Percentiles rank a stretch among this genome's conserved stretches.
Evolutionary conservation across 495 filamentous ascomycete genomes (phyloP).

Genomic region (Chaetomium cochliodes): DNA sequence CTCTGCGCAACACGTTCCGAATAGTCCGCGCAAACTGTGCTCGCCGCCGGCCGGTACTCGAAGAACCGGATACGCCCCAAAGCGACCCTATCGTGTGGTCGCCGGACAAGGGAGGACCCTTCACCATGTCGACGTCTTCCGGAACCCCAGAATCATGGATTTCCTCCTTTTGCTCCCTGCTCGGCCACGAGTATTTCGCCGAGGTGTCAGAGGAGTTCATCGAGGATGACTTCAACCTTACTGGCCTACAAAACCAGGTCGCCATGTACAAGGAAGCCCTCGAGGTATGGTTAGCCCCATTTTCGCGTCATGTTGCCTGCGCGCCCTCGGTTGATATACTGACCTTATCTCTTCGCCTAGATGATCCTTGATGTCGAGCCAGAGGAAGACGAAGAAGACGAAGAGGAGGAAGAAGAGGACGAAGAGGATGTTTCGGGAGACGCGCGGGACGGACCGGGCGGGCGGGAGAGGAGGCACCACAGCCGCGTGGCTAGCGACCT

Average conservation of each 20-base stretch:
- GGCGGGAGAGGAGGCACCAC: conserved; percentile 67
- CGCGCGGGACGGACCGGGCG: conserved; percentile 47
- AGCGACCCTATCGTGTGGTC: too few species aligned
- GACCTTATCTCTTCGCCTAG: conserved; percentile 47
- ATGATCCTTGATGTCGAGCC: conserved; percentile 99
- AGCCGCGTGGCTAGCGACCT: conserved; percentile 86
- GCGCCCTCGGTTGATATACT: conserved; percentile 23
- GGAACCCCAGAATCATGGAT: conserved; percentile 94
- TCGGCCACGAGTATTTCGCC: conserved; percentile 98
- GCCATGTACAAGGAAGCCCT: conserved; percentile 97
- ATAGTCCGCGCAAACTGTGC: not conserved
- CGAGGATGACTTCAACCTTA: conserved; percentile 99
- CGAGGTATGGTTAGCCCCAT: conserved; percentile 41
- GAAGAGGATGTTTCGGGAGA: conserved; percentile 76
- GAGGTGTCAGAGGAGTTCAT: conserved; percentile 99
- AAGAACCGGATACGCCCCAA: too few species aligned
- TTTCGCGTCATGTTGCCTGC: not conserved
- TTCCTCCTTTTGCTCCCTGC: conserved; percentile 88
- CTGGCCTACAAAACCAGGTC: conserved; percentile 89
- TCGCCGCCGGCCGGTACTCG: not conserved
- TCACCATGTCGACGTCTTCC: conserved; percentile 66
- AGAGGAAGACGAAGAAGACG: conserved; percentile 84
- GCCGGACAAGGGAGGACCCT: not conserved
- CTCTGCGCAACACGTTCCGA: not conserved
- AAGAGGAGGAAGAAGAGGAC: conserved; percentile 73